These are phyloP conservation scores for Saccharomycopsis sp. DNA, from an alignment of 805 yeast genomes.

Conservation along the genomic window DNA sequence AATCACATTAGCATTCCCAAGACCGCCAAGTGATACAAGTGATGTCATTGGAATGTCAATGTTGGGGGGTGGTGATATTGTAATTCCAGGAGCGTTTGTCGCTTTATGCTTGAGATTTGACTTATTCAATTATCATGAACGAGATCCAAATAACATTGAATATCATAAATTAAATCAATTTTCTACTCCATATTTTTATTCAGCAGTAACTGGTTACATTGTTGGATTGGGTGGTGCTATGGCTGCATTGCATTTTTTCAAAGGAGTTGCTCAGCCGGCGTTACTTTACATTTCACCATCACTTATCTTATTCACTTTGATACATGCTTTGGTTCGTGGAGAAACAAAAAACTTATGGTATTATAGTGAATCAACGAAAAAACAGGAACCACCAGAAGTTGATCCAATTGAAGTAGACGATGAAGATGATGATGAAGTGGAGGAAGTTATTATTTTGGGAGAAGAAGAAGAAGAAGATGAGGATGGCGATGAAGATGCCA, in stretches of 20 bases:
- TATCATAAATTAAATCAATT: slow-evolving; percentile 36
- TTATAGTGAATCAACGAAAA: slow-evolving; percentile 27
- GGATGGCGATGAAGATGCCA: slow-evolving; percentile 2
- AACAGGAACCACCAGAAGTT: slow-evolving; percentile 14
- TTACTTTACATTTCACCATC: slow-evolving; percentile 55
- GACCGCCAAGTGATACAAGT: slow-evolving; percentile 13
- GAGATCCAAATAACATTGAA: slow-evolving; percentile 27
- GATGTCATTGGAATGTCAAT: slow-evolving; percentile 28
- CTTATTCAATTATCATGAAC: slow-evolving; percentile 32
- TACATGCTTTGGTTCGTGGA: slow-evolving; percentile 32
- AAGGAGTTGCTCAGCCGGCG: slow-evolving; percentile 56
- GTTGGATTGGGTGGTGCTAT: slow-evolving; percentile 41
- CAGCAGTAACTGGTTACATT: slow-evolving; percentile 41
- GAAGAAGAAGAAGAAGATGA: slow-evolving; percentile 20
- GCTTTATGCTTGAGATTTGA: slow-evolving; percentile 52
- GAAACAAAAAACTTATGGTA: slow-evolving; percentile 38
- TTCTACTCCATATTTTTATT: slow-evolving; percentile 40
- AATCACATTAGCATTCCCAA: slow-evolving; percentile 39
- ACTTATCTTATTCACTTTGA: slow-evolving; percentile 29
- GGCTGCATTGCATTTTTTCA: slow-evolving; percentile 31
- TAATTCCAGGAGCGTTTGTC: slow-evolving; percentile 50
- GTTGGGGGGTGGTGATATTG: slow-evolving; percentile 62
- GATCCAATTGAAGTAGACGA: slow-evolving; percentile 21
- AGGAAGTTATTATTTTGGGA: neutral
- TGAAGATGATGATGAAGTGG: slow-evolving; percentile 9